phyloP scores from a whole-genome alignment of 2,329 filamentous ascomycete species.

The Aspergillus tanneri region DNA sequence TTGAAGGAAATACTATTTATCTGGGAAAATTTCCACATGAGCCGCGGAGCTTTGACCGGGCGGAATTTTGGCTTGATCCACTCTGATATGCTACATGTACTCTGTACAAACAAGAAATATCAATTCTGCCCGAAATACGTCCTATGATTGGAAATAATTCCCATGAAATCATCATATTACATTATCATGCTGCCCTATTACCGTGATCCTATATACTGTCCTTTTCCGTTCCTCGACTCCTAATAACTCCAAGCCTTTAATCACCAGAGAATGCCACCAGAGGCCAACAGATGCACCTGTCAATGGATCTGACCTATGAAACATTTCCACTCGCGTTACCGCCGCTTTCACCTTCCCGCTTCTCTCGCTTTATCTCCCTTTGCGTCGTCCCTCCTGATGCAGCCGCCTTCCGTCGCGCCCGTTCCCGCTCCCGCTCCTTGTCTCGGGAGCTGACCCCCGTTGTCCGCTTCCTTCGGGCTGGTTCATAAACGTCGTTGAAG shows the following conservation, averaged over 20 bases:
- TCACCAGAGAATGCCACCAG: no score
- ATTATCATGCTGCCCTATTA: no score
- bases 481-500: constrained; percentile 95
- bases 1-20: neutral
- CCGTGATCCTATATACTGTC: no score
- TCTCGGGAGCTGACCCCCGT: constrained; percentile 32
- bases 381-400: constrained; percentile 18
- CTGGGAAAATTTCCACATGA: neutral
- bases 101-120: no score
- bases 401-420: constrained; percentile 28
- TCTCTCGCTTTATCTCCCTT: constrained; percentile 27
- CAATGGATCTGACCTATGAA: neutral
- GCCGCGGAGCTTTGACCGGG: no score
- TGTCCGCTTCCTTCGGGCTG: constrained; percentile 60
- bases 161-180: no score
- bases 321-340: constrained; percentile 6
- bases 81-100: no score
- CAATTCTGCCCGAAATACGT: no score
- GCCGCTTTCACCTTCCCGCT: constrained; percentile 18
- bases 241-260: no score
- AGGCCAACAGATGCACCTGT: no score
- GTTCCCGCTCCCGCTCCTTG: constrained; percentile 32
- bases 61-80: neutral
- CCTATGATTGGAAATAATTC: no score
- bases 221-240: no score